Base-by-base conservation (phyloP, 2,329 filamentous ascomycete genomes). In the Cladophialophora bantiana region DNA sequence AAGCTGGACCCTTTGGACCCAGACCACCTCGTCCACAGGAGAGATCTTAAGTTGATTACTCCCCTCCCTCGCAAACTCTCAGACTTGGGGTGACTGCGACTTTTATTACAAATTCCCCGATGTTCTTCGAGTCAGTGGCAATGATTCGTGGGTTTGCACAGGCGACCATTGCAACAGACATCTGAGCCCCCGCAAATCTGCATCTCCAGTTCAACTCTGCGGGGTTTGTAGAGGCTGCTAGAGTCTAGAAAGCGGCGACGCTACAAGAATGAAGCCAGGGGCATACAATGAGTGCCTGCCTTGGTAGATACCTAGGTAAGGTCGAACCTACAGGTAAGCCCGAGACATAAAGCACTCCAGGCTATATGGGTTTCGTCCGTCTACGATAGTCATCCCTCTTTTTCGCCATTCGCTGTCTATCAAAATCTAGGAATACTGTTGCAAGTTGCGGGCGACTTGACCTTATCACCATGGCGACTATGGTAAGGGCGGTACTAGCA, bases 391-490 rank as follows among this genome's bases (percentile, higher is more conserved):
- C 20, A 12, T 50, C 20, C 13, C 45, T 50, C 26, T 15, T 26
- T 26, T 50, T 50, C n/a, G 12, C 45, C 26, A 26, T 15, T 5
- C 45, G 3, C 9, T 50, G 5, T 31, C 6, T 7, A 4, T 50
- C 10, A 10, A 10, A 50, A 10, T 50, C 5, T 10, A 31, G n/a
- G 9, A 15, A 12, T 20, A 26, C 42, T 48, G 13, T 31, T 26
- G 20, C 18, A 50, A 50, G 5, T 13, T 50, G 9, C 32, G 9
- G 31, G 7, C 7, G 13, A n/a, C 5, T 26, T 34, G 12, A 18
- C 20, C 4, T 32, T 42, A 7, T 26, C 77, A 70, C 70, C 67
- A 66, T 75, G 64, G 58, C 64, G 26, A 66, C 59, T 34, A 53
- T 54, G 59, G 64, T 66, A 58, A 62, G 64, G 10, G 18, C 3